These are phyloP conservation scores for Lodderomyces jiufengensis DNA, from an alignment of 1,139 yeast genomes.

Conservation along the genomic window DNA sequence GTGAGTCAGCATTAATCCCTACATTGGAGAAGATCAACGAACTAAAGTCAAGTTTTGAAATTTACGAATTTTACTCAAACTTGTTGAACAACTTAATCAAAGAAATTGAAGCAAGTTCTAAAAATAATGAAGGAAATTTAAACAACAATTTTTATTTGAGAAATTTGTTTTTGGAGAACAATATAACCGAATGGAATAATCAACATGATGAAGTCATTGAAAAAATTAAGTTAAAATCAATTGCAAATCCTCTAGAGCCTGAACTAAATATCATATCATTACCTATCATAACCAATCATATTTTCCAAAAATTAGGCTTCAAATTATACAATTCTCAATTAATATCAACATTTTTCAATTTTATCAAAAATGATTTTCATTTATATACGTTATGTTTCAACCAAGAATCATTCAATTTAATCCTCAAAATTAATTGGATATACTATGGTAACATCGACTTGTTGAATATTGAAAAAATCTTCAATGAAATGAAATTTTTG, in stretches of 20 bases:
- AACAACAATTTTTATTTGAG: constrained; percentile 7
- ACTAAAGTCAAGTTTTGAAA: constrained; percentile 8
- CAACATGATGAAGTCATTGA: constrained; percentile 19
- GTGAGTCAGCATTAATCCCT: constrained; percentile 23
- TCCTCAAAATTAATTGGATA: constrained; percentile 37
- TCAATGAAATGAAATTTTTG: constrained; percentile 39
- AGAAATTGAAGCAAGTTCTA: background rate
- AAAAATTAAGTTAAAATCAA: constrained; percentile 14
- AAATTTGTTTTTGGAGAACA: constrained; percentile 5
- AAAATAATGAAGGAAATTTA: background rate
- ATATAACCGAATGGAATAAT: constrained; percentile 12
- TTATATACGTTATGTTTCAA: constrained; percentile 37
- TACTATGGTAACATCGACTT: constrained; percentile 37
- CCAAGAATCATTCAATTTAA: constrained; percentile 42
- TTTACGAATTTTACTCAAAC: constrained; percentile 5
- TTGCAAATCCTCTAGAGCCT: constrained; percentile 22
- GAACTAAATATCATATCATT: constrained; percentile 32
- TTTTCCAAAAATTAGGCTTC: constrained; percentile 23
- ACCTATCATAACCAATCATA: constrained; percentile 35
- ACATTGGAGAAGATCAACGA: constrained; percentile 21
- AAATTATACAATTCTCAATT: constrained; percentile 36
- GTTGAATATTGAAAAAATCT: constrained; percentile 32
- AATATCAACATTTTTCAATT: constrained; percentile 34
- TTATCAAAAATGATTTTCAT: constrained; percentile 30
- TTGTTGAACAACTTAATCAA: background rate